Evolutionary conservation across 345 rosid genomes (phyloP).

Genomic region (Hibiscus trionum): DNA sequence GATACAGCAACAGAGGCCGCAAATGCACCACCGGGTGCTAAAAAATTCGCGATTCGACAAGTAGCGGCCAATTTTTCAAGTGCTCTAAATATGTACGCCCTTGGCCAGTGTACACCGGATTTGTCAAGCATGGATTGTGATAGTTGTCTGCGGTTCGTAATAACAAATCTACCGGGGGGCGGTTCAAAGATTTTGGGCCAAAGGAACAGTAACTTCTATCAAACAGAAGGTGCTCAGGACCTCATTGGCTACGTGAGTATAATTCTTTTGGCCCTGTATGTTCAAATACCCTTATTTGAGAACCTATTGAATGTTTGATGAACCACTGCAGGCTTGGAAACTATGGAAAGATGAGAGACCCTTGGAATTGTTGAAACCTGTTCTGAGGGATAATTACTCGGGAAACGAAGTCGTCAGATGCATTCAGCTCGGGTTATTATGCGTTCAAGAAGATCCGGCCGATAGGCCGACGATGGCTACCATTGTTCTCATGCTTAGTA

Average conservation of each 20-base stretch:
- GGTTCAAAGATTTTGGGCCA: neutral
- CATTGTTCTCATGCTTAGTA: constrained; percentile 24
- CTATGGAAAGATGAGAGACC: constrained; percentile 29
- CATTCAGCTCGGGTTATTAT: constrained; percentile 29
- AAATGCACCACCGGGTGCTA: neutral
- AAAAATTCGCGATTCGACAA: neutral
- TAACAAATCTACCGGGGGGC: too few species aligned
- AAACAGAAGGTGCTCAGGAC: neutral
- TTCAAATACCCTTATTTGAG: neutral
- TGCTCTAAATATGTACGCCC: neutral
- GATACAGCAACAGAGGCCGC: neutral
- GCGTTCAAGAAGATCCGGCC: constrained; percentile 33
- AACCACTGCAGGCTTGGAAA: constrained; percentile 25
- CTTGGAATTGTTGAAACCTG: constrained; percentile 23
- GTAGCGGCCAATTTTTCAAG: neutral
- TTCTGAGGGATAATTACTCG: constrained; percentile 13
- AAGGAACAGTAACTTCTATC: constrained; percentile 4
- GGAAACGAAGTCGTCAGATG: constrained; percentile 29
- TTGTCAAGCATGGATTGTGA: neutral
- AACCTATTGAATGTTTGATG: neutral
- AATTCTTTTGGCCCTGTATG: neutral
- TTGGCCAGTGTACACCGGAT: neutral
- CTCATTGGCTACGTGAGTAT: constrained; percentile 11
- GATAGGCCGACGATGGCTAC: constrained; percentile 27
- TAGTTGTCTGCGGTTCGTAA: neutral